A percentile compares a stretch with the other conserved stretches of the same genome.
Evolutionary conservation across 2,329 filamentous ascomycete genomes (phyloP).

Genomic region (Xylaria polymorpha): DNA sequence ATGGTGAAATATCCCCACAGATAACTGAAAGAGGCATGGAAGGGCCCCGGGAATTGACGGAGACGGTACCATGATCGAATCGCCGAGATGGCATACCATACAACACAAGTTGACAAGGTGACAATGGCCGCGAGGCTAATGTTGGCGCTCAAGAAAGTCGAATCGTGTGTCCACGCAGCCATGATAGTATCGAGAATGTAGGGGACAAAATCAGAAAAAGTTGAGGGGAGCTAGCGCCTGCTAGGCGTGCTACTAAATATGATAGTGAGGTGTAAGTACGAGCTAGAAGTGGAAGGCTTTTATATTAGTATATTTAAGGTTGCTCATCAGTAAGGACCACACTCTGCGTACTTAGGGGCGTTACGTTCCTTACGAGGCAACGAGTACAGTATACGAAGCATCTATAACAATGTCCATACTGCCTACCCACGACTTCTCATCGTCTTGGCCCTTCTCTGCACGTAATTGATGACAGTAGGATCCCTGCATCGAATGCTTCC

Average conservation of each 20-base stretch:
- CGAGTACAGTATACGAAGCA: neutral
- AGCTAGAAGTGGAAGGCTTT: neutral
- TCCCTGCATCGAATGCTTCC: neutral
- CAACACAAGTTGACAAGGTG: slow-evolving; percentile 17
- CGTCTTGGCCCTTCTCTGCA: neutral
- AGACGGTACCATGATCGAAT: slow-evolving; percentile 44
- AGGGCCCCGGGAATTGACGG: slow-evolving; percentile 46
- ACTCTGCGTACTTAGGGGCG: neutral
- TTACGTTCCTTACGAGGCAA: slow-evolving; percentile 1
- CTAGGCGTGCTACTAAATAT: neutral
- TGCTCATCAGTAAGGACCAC: neutral
- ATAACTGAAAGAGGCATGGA: slow-evolving; percentile 45
- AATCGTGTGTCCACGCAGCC: slow-evolving; percentile 5
- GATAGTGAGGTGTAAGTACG: neutral
- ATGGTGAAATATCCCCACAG: slow-evolving; percentile 45
- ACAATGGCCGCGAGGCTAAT: neutral
- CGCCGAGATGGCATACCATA: slow-evolving; percentile 38
- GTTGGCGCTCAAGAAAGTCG: neutral
- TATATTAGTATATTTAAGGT: neutral
- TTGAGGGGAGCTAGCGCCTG: neutral
- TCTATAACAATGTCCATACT: slow-evolving; percentile 7
- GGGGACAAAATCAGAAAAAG: neutral
- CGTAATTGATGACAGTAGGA: neutral
- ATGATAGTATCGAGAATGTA: slow-evolving; percentile 9
- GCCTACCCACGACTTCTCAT: neutral